Percentiles rank a stretch among this genome's conserved stretches.
phyloP scores from a whole-genome alignment of 768 basidiomycete species.

The Collybia sordida region DNA sequence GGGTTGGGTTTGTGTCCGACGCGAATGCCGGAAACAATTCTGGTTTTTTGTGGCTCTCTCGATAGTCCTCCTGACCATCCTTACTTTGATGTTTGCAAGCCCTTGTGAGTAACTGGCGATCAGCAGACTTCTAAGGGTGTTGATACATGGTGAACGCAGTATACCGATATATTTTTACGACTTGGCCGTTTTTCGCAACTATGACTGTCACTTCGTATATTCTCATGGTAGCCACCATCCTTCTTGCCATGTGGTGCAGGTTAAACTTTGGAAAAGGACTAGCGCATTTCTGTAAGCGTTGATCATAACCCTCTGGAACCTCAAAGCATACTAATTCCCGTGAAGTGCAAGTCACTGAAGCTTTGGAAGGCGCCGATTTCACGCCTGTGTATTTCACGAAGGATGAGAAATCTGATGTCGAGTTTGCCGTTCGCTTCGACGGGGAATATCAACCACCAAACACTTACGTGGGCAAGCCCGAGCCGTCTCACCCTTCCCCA shows the following conservation, averaged over 20 bases:
- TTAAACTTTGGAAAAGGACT: constrained; percentile 56
- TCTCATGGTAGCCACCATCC: constrained; percentile 38
- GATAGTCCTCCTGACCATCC: constrained; percentile 34
- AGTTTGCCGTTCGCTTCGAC: constrained; percentile 1
- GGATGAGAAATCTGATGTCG: constrained; percentile 18
- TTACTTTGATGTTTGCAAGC: constrained; percentile 42
- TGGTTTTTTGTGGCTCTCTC: constrained; percentile 38
- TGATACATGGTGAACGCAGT: constrained; percentile 25
- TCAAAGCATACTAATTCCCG: not conserved
- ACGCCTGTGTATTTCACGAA: constrained; percentile 40
- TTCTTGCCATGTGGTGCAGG: constrained; percentile 47
- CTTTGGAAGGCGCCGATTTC: constrained; percentile 42
- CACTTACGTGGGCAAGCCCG: constrained; percentile 7
- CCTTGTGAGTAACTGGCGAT: constrained; percentile 38
- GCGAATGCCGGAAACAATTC: constrained; percentile 40
- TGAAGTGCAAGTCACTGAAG: constrained; percentile 38
- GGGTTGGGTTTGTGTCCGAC: constrained; percentile 51
- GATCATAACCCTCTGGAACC: not conserved
- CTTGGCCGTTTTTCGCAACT: constrained; percentile 50
- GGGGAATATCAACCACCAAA: not conserved
- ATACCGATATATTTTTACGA: constrained; percentile 40
- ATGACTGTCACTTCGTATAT: constrained; percentile 42
- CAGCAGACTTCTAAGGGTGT: too few relatives aligned
- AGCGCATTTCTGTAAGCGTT: constrained; percentile 46
- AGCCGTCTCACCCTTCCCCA: not conserved